Base-by-base conservation (phyloP, 495 filamentous ascomycete species). In the Tuber brumale region DNA sequence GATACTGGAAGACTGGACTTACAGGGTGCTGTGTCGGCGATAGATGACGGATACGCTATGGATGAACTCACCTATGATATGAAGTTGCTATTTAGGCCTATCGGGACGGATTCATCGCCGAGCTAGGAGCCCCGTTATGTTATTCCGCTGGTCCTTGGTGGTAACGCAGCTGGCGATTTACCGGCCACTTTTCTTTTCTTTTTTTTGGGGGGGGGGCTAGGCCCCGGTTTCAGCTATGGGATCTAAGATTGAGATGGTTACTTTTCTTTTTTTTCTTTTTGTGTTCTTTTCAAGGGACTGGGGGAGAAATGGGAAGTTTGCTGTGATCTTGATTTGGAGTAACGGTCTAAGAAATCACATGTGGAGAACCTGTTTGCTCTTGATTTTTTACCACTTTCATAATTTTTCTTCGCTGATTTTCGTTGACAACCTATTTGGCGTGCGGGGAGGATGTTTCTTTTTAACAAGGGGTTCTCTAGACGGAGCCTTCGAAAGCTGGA, bases 31-130 rank as follows among this genome's bases (percentile, higher is more conserved):
- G 78, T 80, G 43, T 79, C 69, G 75, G 78, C 78, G 71, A 89
- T 91, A 70, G 88, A 91, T 80, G 86, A 88, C 19, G 84, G 86
- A 42, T 91, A 90, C 77, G 89, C 88, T 3, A 83, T 89, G 37
- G 85, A 85, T 72, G 87, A 91, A 80, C 83, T 91, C 80, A 90
- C 88, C 21, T 85, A 91, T 75, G 88, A 92, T 80, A 92, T 92
- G 89, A 89, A 89, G 74, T 85, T 89, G 73, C 85, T 92, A 21
- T 92, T 92, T 79, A 85, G 83, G 79, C 87, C 87, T 57, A 84
- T 89, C 57, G 82, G 84, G 21, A 76, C 31, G 27, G 57, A 66
- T 66, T 35, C 14, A 71, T 66, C 57, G 27, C 12, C 57, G 14
- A 35, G 57, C 51, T 27, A 61, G n/a, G 46, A 8, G 51, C 10